Percentiles rank a stretch among this genome's conserved stretches.
Conservation (phyloP, 306 rosid genomes). For the Malus fusca region DNA sequence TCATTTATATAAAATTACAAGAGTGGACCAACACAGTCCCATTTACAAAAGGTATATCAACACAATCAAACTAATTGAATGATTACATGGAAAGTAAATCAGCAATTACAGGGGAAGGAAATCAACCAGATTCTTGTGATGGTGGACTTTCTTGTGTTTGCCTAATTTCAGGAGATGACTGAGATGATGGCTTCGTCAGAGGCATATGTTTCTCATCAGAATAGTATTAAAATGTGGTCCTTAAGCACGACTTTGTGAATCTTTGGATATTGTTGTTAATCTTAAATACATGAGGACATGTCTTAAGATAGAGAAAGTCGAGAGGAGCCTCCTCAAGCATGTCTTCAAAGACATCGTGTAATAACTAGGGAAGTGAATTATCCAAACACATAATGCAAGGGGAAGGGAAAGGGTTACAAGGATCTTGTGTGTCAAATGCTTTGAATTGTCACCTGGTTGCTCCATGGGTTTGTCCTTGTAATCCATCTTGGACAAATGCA, state of each 20-base stretch:
- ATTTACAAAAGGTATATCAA: too few species aligned
- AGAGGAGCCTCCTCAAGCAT: conserved; percentile 30
- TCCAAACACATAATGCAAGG: conserved; percentile 7
- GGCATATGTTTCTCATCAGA: not conserved
- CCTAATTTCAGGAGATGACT: too few species aligned
- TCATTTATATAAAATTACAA: too few species aligned
- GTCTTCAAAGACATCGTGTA: conserved; percentile 27
- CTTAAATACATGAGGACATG: conserved; percentile 28
- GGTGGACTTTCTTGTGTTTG: too few species aligned
- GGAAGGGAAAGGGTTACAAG: conserved; percentile 2
- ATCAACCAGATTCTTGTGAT: too few species aligned
- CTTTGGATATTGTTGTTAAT: conserved; percentile 41
- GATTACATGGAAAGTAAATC: too few species aligned
- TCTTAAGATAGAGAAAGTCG: conserved; percentile 27
- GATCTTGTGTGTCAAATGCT: conserved; percentile 14
- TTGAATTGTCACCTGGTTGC: conserved; percentile 36
- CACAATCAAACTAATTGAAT: too few species aligned
- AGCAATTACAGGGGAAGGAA: too few species aligned
- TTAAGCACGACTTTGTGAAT: conserved; percentile 40
- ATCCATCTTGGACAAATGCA: conserved; percentile 26
- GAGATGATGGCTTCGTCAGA: too few species aligned
- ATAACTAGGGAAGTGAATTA: conserved; percentile 29
- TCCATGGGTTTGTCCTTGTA: conserved; percentile 42
- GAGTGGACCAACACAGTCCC: too few species aligned
- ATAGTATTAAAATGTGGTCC: conserved; percentile 51